Evolutionary conservation across 2,329 filamentous ascomycete genomes (phyloP).

Genomic region (Bertia moriformis): DNA sequence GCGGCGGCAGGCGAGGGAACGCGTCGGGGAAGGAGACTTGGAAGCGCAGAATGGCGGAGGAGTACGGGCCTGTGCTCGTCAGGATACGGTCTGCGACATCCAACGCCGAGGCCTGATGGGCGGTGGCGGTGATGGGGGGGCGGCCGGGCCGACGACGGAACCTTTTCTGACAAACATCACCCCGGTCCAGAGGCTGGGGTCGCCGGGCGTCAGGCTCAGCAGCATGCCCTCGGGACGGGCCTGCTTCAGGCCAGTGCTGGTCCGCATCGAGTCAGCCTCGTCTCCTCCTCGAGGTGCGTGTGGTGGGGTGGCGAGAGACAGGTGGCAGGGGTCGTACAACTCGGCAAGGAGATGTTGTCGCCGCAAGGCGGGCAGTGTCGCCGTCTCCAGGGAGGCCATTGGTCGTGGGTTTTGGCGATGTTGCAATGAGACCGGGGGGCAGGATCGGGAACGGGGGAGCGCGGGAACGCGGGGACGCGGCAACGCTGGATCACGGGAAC

Average conservation of each 20-base stretch:
- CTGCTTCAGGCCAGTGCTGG: constrained; percentile 65
- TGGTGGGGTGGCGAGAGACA: constrained; percentile 1
- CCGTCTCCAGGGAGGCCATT: constrained; percentile 31
- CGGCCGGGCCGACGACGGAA: no score
- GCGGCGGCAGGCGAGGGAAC: constrained; percentile 67
- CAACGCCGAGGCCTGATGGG: no score
- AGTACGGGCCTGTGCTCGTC: no score
- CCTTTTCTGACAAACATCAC: constrained; percentile 75
- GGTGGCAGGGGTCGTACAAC: constrained; percentile 43
- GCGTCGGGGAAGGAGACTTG: constrained; percentile 72
- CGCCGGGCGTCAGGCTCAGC: constrained; percentile 67
- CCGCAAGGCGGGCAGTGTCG: constrained; percentile 39
- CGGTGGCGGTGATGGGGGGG: no score
- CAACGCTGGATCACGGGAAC: no score
- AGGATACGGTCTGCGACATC: no score
- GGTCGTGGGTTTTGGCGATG: no score
- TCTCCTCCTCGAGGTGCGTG: no score
- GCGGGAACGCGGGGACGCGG: no score
- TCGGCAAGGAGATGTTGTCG: constrained; percentile 67
- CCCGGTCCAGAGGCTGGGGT: constrained; percentile 75
- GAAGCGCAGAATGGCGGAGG: constrained; percentile 75
- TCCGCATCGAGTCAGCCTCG: constrained; percentile 11
- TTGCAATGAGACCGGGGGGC: no score
- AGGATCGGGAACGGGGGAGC: no score
- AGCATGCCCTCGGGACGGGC: constrained; percentile 77